A percentile compares a stretch with the other conserved stretches of the same genome.
phyloP scores from a whole-genome alignment of 1,284 basidiomycete species.

The Malassezia psittaci region DNA sequence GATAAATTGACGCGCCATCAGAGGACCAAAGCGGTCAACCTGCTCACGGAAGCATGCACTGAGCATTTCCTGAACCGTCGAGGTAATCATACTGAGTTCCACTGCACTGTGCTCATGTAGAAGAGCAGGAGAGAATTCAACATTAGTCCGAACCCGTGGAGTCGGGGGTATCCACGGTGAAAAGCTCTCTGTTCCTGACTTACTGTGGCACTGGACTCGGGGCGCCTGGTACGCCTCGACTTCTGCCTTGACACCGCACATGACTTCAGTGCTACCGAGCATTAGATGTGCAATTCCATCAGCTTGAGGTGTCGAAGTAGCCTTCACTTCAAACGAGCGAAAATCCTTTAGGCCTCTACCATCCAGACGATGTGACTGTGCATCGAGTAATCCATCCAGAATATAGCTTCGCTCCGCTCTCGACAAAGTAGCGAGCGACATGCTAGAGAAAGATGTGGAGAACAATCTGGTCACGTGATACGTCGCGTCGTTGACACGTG shows the following conservation, averaged over 20 bases:
- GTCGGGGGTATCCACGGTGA: constrained; percentile 9
- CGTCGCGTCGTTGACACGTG: constrained; percentile 6
- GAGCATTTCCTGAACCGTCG: constrained; percentile 9
- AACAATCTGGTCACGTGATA: constrained; percentile 5
- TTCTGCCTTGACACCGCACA: constrained; percentile 39
- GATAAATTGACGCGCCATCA: constrained; percentile 27
- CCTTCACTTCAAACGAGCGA: constrained; percentile 27
- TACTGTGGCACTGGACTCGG: neutral
- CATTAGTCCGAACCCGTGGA: constrained; percentile 4
- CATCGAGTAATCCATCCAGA: constrained; percentile 27
- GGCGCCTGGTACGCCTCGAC: constrained; percentile 6
- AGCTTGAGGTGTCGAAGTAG: constrained; percentile 25
- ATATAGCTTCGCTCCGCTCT: constrained; percentile 34
- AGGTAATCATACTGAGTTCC: constrained; percentile 11
- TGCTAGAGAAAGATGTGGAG: constrained; percentile 1
- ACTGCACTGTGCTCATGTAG: constrained; percentile 11
- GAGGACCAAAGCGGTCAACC: constrained; percentile 12
- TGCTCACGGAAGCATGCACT: constrained; percentile 5
- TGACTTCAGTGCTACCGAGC: constrained; percentile 33
- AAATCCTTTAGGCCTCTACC: constrained; percentile 27
- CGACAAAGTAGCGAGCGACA: constrained; percentile 34
- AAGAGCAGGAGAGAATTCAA: constrained; percentile 15
- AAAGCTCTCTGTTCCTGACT: neutral
- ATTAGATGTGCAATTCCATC: constrained; percentile 32
- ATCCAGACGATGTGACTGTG: constrained; percentile 31